Base-by-base conservation (phyloP, 805 yeast genomes). In the Hyphopichia homilentoma region DNA sequence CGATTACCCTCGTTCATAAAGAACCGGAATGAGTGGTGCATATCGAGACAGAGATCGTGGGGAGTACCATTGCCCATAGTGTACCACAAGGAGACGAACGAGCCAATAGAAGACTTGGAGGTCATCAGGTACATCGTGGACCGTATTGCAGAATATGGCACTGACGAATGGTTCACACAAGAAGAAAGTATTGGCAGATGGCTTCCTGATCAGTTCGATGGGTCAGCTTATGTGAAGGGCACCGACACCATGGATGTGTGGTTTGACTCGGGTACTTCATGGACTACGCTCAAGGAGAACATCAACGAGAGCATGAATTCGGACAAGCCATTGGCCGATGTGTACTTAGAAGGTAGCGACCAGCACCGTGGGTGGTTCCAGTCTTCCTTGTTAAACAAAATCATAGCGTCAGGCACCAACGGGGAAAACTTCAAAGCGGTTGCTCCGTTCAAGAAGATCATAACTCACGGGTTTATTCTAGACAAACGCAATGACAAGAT, bases 361-460 rank as follows among this genome's bases (percentile, higher is more conserved):
- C 99, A 93, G 57, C 98, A 93, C 52, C 75, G 99, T 39, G 99
- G 99, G 1, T 93, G 99, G 99, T 93, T 93, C 55, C 99, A 93
- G 62, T 85, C 96, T 20, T 87, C 96, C 1, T 61, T 93, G 17
- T 63, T 93, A 36, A 88, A 94, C 16, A 84, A 79, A 48, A 73
- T 87, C 15, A 64, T 66, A n/a, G 60, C 65, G 1, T 60, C 68
- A 2, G 70, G 70, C 2, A 84, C 83, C 3, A 48, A 59, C 7
- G 54, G 54, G 3, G 40, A 31, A 7, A 29, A 48, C 9, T 61
- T 58, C 41, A 46, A 59, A 22, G 42, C 62, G 1, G 48, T 47
- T 3, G 61, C 63, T 1, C 97, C 98, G 0, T 93, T 75, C 57
- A 73, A 72, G 38, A 68, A 72, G 16, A 74, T 93, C 22, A 72